phyloP scores from a whole-genome alignment of 768 basidiomycete genomes.

The Mrakia blollopis region DNA sequence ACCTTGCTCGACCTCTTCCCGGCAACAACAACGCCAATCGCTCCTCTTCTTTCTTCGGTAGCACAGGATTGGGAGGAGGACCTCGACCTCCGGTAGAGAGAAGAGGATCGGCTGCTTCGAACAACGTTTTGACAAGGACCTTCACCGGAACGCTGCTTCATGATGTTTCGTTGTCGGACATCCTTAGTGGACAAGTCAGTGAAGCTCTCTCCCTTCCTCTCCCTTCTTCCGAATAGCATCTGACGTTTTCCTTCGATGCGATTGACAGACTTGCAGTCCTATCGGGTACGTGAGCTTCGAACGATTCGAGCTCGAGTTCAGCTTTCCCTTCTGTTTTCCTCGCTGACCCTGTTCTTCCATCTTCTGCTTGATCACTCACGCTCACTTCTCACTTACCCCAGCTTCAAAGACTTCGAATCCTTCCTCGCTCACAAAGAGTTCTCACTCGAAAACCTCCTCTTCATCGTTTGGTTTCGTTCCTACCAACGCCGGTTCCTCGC shows the following conservation, averaged over 20 bases:
- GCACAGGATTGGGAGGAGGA: not conserved
- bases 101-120: not conserved
- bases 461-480: slow-evolving; percentile 4
- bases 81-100: not conserved
- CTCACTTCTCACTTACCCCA: not conserved
- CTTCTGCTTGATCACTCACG: too few species aligned
- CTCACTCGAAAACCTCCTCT: slow-evolving; percentile 2
- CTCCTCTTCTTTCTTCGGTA: too few species aligned
- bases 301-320: not conserved
- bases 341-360: not conserved
- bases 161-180: not conserved
- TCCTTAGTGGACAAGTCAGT: not conserved
- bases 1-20: not conserved
- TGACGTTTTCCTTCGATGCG: too few species aligned
- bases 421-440: slow-evolving; percentile 15
- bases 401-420: slow-evolving; percentile 2
- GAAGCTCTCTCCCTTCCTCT: not conserved
- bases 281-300: not conserved
- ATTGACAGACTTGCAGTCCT: not conserved
- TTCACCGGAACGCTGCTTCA: not conserved
- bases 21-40: not conserved
- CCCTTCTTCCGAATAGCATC: too few species aligned
- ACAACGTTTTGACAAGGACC: not conserved
- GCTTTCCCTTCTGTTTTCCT: not conserved
- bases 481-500: not conserved